Conservation (phyloP, 2,329 filamentous ascomycete species). For the Plenodomus tracheiphilus region DNA sequence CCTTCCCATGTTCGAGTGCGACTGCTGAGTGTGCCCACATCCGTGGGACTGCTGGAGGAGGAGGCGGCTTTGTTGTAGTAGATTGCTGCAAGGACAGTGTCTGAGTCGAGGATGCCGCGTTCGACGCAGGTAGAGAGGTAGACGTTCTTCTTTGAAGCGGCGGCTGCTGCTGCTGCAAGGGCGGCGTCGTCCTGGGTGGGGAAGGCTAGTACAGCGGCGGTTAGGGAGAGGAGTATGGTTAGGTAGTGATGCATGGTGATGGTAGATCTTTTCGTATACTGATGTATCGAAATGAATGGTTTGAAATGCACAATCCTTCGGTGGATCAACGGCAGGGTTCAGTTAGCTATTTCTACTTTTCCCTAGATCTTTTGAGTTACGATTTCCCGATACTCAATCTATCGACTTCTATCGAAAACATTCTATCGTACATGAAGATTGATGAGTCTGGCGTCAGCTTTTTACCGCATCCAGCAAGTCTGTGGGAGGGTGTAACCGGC, state of each 20-base stretch:
- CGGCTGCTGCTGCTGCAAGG: background rate
- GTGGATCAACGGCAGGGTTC: too few relatives aligned
- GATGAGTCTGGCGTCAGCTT: too few relatives aligned
- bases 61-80: background rate
- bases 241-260: background rate
- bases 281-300: too few relatives aligned
- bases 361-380: too few relatives aligned
- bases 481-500: too few relatives aligned
- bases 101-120: background rate
- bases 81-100: background rate
- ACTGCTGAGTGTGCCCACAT: background rate
- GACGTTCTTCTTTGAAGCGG: background rate
- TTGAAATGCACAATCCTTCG: too few relatives aligned
- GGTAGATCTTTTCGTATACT: background rate
- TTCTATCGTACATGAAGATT: too few relatives aligned
- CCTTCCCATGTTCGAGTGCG: slow-evolving; percentile 4
- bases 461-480: too few relatives aligned
- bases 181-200: background rate
- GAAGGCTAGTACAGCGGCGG: background rate
- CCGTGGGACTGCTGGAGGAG: background rate
- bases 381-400: too few relatives aligned
- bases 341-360: too few relatives aligned
- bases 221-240: background rate
- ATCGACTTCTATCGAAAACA: too few relatives aligned
- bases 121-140: background rate